Conservation (phyloP, 2,329 filamentous ascomycete species). For the Fusarium sp. region DNA sequence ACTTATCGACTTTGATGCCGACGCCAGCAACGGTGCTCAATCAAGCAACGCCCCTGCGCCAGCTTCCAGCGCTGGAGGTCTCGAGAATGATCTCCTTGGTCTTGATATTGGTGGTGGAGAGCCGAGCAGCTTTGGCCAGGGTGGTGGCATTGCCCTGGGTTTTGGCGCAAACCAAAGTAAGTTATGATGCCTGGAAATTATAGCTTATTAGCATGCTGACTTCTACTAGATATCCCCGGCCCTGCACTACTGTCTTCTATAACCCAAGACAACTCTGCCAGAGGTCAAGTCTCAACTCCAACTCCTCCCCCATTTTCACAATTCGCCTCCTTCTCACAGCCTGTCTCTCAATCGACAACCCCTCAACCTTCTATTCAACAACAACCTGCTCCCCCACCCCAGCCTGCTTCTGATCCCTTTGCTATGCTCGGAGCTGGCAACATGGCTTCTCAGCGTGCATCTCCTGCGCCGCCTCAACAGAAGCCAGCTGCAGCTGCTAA, state of each 20-base stretch:
- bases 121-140: conserved; percentile 73
- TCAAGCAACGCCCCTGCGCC: conserved; percentile 44
- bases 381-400: conserved; percentile 61
- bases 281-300: conserved; percentile 56
- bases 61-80: conserved; percentile 67
- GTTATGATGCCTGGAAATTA: conserved; percentile 46
- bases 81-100: conserved; percentile 92
- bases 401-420: conserved; percentile 63
- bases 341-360: conserved; percentile 64
- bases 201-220: conserved; percentile 31
- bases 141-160: conserved; percentile 86
- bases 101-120: conserved; percentile 81
- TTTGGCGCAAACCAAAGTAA: conserved; percentile 77
- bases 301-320: conserved; percentile 64
- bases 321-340: conserved; percentile 68
- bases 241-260: conserved; percentile 74
- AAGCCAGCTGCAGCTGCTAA: conserved; percentile 53
- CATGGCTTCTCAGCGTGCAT: conserved; percentile 45
- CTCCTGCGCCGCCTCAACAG: conserved; percentile 45
- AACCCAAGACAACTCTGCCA: conserved; percentile 70
- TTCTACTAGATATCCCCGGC: conserved; percentile 68
- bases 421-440: conserved; percentile 58
- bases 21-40: conserved; percentile 60
- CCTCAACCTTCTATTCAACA: conserved; percentile 64
- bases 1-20: conserved; percentile 88